A percentile compares a stretch with the other conserved stretches of the same genome.
Evolutionary conservation across 345 rosid genomes (phyloP).

Genomic region (Eucalyptus lansdowneana): DNA sequence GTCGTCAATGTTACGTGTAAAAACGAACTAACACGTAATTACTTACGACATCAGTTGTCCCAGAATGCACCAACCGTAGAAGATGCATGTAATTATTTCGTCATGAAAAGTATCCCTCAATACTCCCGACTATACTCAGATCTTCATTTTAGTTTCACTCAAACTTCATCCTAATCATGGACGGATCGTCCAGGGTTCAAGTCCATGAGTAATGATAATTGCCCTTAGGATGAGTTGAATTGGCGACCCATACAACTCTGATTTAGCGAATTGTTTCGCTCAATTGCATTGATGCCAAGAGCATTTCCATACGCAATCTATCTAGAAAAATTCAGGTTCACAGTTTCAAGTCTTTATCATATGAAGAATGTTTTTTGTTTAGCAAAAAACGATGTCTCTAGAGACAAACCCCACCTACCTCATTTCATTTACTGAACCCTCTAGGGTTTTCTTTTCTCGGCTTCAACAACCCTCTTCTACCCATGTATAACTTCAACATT

Average conservation of each 20-base stretch:
- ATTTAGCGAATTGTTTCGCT: not conserved
- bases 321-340: not conserved
- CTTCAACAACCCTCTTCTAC: not conserved
- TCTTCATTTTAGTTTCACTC: not conserved
- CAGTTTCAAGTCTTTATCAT: not conserved
- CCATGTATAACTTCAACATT: not conserved
- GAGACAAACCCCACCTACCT: not conserved
- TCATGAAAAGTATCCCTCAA: accelerated
- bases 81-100: not conserved
- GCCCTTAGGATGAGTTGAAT: not conserved
- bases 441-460: not conserved
- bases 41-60: not conserved
- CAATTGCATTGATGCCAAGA: not conserved
- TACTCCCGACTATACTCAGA: accelerated
- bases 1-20: not conserved
- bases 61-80: not conserved
- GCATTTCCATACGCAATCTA: not conserved
- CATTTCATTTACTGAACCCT: not conserved
- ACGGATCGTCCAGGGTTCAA: not conserved
- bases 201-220: not conserved
- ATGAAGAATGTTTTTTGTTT: not conserved
- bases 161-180: not conserved
- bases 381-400: not conserved
- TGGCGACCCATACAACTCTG: not conserved
- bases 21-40: not conserved